phyloP scores from a whole-genome alignment of 495 filamentous ascomycete species.

The Viridothelium virens region DNA sequence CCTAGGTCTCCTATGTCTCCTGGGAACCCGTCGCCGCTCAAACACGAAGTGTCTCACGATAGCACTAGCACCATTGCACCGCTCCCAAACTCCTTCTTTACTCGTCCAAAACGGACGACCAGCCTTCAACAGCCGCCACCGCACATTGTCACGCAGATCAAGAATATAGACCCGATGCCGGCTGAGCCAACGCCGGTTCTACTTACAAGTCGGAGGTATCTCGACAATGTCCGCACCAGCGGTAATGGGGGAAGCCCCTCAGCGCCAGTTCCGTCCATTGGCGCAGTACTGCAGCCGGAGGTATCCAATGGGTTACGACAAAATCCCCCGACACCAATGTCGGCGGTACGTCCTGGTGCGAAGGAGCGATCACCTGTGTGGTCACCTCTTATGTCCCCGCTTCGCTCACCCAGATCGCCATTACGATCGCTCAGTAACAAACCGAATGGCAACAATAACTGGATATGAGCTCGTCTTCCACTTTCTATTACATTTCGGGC shows the following conservation, averaged over 20 bases:
- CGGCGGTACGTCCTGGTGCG: background rate
- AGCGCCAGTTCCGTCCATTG: background rate
- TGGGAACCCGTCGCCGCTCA: background rate
- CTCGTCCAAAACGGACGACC: background rate
- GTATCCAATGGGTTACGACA: background rate
- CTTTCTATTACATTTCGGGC: background rate
- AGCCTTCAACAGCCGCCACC: constrained; percentile 5
- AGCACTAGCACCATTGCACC: background rate
- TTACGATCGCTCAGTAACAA: background rate
- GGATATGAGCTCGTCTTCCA: background rate
- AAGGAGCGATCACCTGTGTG: constrained; percentile 5
- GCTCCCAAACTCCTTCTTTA: constrained; percentile 1
- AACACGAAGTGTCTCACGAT: constrained; percentile 5
- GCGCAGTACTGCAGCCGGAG: background rate
- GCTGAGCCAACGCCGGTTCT: constrained; percentile 9
- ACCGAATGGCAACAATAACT: background rate
- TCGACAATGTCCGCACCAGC: constrained; percentile 6
- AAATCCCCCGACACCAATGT: background rate
- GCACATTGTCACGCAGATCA: constrained; percentile 5
- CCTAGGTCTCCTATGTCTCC: background rate
- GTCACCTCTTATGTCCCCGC: constrained; percentile 1
- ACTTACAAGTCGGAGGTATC: constrained; percentile 2
- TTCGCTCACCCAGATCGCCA: constrained; percentile 3
- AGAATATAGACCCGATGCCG: background rate
- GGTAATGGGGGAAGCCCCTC: background rate